Evolutionary conservation across 208 protist genomes (phyloP).

Genomic region (Leishmania turanica): DNA sequence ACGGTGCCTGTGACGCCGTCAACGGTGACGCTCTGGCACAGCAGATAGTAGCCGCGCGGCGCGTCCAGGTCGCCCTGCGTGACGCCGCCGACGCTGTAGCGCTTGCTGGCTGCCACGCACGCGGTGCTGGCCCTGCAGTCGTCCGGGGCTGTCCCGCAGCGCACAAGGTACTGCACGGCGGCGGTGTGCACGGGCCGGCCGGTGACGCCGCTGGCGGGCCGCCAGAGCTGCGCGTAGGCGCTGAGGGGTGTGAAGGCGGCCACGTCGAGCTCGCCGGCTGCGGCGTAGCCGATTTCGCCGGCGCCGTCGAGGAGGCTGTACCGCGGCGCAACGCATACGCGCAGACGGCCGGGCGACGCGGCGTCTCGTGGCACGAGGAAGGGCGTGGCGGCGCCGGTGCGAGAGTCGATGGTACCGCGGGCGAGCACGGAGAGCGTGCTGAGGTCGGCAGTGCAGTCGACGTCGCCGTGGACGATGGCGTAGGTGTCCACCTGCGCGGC

Average conservation of each 20-base stretch:
- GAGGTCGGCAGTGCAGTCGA: conserved; percentile 4
- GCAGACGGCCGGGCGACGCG: conserved; percentile 4
- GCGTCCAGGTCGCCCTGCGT: conserved; percentile 16
- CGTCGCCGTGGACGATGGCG: neutral
- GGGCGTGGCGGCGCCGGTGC: conserved; percentile 16
- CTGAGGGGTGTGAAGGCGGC: neutral
- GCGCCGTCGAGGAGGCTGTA: conserved; percentile 9
- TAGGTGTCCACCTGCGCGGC: conserved; percentile 4
- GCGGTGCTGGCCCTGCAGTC: neutral
- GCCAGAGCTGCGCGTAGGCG: neutral
- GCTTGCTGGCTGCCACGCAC: conserved; percentile 22
- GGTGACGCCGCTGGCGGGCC: conserved; percentile 31
- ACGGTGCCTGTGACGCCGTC: conserved; percentile 15
- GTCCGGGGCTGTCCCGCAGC: conserved; percentile 30
- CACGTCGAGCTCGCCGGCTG: neutral
- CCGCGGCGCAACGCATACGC: conserved; percentile 31
- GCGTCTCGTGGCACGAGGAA: conserved; percentile 32
- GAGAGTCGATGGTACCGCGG: conserved; percentile 31
- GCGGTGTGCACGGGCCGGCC: conserved; percentile 36
- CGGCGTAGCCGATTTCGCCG: conserved; percentile 38
- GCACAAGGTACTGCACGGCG: conserved; percentile 41
- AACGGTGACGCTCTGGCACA: conserved; percentile 52
- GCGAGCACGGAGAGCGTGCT: conserved; percentile 15
- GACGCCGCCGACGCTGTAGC: conserved; percentile 35
- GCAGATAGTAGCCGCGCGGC: conserved; percentile 33